Conservation (phyloP, 805 yeast genomes). For the Ogataea degrootiae region DNA sequence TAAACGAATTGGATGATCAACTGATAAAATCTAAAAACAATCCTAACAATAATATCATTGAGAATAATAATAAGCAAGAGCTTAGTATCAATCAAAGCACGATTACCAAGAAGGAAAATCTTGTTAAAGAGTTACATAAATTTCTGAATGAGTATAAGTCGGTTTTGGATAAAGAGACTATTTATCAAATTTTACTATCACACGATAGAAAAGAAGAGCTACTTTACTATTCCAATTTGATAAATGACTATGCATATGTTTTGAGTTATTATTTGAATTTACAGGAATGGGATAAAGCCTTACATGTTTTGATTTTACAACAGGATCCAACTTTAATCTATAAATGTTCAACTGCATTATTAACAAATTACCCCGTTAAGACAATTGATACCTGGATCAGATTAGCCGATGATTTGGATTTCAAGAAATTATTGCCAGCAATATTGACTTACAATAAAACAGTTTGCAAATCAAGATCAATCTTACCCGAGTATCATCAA, state of each 20-base stretch:
- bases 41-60: conserved; percentile 4
- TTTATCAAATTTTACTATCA: conserved; percentile 65
- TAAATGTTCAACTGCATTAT: conserved; percentile 61
- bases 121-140: conserved; percentile 32
- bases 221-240: conserved; percentile 59
- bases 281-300: conserved; percentile 71
- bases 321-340: conserved; percentile 50
- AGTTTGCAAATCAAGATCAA: conserved; percentile 27
- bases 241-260: conserved; percentile 66
- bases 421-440: conserved; percentile 68
- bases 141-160: conserved; percentile 49
- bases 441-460: conserved; percentile 62
- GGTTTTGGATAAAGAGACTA: conserved; percentile 57
- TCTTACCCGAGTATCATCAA: conserved; percentile 48
- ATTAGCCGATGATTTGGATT: conserved; percentile 45
- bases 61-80: conserved; percentile 4
- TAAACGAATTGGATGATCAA: conserved; percentile 37
- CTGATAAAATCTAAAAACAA: conserved; percentile 1
- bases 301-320: conserved; percentile 49
- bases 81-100: conserved; percentile 5
- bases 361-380: conserved; percentile 60
- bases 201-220: conserved; percentile 64
- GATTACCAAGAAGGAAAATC: conserved; percentile 28
- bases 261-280: conserved; percentile 62
- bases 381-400: conserved; percentile 81